Evolutionary conservation across 1,284 basidiomycete species (phyloP).

Genomic region (Apiotrichum veenhuisii): DNA sequence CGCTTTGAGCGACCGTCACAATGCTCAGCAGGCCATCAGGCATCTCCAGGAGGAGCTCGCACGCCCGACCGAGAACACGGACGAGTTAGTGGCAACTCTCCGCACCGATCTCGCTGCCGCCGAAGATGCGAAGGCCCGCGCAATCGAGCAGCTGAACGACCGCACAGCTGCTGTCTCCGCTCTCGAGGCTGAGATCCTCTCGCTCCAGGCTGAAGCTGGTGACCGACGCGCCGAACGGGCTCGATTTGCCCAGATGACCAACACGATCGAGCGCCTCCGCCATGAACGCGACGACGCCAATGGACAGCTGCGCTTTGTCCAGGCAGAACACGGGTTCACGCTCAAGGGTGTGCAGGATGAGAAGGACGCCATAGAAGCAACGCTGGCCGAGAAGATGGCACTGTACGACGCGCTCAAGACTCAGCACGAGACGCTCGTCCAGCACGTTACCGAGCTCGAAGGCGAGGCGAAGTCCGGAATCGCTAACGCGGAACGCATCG

Average conservation of each 20-base stretch:
- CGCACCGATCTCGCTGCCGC: neutral
- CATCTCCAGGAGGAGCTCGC: conserved; percentile 6
- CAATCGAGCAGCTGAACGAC: neutral
- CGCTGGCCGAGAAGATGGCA: neutral
- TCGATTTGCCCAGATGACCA: conserved; percentile 6
- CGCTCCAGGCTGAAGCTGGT: neutral
- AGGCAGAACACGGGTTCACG: conserved; percentile 10
- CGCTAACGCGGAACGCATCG: neutral
- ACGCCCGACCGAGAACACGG: conserved; percentile 25
- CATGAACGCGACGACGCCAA: conserved; percentile 14
- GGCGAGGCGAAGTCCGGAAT: neutral
- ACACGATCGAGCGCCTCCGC: conserved; percentile 17
- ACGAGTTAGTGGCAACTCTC: conserved; percentile 20
- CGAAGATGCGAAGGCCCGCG: neutral
- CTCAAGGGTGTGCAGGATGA: conserved; percentile 1
- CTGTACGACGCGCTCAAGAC: neutral
- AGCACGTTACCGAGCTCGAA: conserved; percentile 1
- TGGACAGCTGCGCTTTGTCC: conserved; percentile 10
- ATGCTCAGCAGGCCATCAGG: neutral
- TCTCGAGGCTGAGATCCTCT: neutral
- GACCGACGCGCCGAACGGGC: neutral
- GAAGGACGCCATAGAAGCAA: neutral
- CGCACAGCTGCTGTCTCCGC: neutral
- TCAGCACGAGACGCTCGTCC: neutral
- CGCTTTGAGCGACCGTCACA: neutral